These are phyloP conservation scores for Rhodotorula sp. DNA, from an alignment of 1,284 basidiomycete species.

Conservation along the genomic window DNA sequence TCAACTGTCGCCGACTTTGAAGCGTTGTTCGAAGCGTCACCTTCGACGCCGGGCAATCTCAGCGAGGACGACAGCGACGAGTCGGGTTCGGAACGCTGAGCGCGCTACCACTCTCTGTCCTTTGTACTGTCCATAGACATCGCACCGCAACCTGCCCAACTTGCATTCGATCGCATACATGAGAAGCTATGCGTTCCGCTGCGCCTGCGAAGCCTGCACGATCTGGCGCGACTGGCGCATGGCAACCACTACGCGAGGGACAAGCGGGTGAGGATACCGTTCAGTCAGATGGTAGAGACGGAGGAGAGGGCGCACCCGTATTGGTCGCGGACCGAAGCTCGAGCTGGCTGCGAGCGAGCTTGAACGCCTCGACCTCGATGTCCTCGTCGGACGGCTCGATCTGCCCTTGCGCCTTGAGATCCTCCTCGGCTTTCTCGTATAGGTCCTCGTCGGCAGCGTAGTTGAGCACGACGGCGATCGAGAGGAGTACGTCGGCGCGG, in stretches of 20 bases:
- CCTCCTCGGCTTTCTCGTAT: not conserved
- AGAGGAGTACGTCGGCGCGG: conserved; percentile 30
- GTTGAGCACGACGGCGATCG: conserved; percentile 15
- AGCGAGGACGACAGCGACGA: not conserved
- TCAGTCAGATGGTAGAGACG: no score
- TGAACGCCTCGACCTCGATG: conserved; percentile 11
- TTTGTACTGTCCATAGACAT: not conserved
- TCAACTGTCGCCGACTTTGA: conserved; percentile 38
- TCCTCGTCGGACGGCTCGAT: conserved; percentile 1
- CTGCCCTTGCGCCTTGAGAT: not conserved
- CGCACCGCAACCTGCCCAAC: no score
- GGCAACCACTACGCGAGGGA: not conserved
- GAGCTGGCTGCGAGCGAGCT: conserved; percentile 8
- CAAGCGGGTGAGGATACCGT: not conserved
- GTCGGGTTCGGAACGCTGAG: not conserved
- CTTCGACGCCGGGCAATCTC: not conserved
- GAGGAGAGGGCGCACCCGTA: conserved; percentile 6
- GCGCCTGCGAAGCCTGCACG: not conserved
- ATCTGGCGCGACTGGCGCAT: conserved; percentile 8
- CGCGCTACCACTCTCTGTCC: no score
- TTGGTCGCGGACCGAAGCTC: conserved; percentile 21
- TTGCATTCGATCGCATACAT: not conserved
- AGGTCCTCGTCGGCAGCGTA: conserved; percentile 12
- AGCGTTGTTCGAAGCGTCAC: conserved; percentile 26
- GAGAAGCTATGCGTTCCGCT: not conserved